phyloP scores from a whole-genome alignment of 176 grass and related monocot genomes.

The Musa itinerans region DNA sequence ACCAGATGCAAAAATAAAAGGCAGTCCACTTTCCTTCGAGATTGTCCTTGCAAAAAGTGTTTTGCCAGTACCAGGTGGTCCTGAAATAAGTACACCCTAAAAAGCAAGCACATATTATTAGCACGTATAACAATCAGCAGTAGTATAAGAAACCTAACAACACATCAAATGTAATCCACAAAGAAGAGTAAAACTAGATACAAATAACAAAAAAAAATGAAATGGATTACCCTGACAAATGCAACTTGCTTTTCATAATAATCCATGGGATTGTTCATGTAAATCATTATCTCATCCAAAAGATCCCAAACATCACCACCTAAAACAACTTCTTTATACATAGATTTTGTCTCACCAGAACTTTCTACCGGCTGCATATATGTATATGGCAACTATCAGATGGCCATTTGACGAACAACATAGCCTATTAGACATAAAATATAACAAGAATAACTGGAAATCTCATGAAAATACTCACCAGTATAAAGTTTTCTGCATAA shows the following conservation, averaged over 20 bases:
- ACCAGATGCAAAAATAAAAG: conserved; percentile 28
- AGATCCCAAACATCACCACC: conserved; percentile 38
- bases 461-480: conserved; percentile 12
- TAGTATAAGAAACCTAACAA: not conserved
- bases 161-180: not conserved
- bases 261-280: conserved; percentile 36
- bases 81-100: conserved; percentile 26
- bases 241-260: conserved; percentile 35
- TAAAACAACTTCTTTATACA: conserved; percentile 36
- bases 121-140: not conserved
- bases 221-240: conserved; percentile 31
- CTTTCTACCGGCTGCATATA: conserved; percentile 16
- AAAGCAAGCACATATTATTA: not conserved
- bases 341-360: conserved; percentile 16
- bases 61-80: conserved; percentile 29
- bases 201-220: no score
- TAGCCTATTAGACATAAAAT: not conserved
- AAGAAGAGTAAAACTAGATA: not conserved
- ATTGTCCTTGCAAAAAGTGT: conserved; percentile 29
- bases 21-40: conserved; percentile 31
- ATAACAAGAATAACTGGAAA: not conserved
- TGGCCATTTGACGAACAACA: conserved; percentile 1
- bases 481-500: conserved; percentile 30
- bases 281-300: conserved; percentile 41
- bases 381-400: not conserved